Base-by-base conservation (phyloP, 2,329 filamentous ascomycete species). In the Scedosporium dehoogii region DNA sequence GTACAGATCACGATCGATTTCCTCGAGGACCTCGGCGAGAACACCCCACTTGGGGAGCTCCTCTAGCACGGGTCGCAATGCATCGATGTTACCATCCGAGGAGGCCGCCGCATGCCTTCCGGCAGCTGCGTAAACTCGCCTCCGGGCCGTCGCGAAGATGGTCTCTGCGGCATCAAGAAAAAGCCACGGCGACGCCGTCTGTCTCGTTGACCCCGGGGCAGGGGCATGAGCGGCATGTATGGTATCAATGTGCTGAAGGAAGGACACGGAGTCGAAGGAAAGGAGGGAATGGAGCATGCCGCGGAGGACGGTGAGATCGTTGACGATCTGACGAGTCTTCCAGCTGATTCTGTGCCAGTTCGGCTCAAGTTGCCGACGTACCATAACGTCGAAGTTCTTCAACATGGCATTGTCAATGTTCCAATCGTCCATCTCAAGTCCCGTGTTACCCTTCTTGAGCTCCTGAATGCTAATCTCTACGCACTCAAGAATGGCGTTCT, bases 311-410 rank as follows among this genome's bases (percentile, higher is more conserved):
- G 88, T 89, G 67, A 99, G 74, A 71, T 97, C 94, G 69, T 87
- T 89, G 63, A 96, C 93, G 67, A 99, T 96, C 74, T 97, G 92
- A 69, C 89, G 91, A 2, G 93, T 97, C 74, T 94, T 92, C 81
- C 90, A 96, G 73, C 90, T 97, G 60, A 96, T 90, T 61, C 94
- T 86, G 76, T 99, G 94, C 94, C 94, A 99, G 63, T 97, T 92
- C 4, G 93, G 92, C 70, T 97, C 92, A 18, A 99, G 79, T 73
- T 99, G 94, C 63, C 92, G 84, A 65, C 93, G 84, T 59, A 99
- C 86, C 62, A 92, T 88, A 64, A 90, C 80, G 72, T 97, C 94
- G 72, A 99, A 99, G 69, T 92, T 96, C 70, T 89, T 90, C 67
- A 97, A 89, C 64, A 97, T 76, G n/a, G 93, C 93, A 70, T 90